Percentiles rank a stretch among this genome's conserved stretches.
Conservation (phyloP, 2,329 filamentous ascomycete species). For the Lecanicillium sp. region DNA sequence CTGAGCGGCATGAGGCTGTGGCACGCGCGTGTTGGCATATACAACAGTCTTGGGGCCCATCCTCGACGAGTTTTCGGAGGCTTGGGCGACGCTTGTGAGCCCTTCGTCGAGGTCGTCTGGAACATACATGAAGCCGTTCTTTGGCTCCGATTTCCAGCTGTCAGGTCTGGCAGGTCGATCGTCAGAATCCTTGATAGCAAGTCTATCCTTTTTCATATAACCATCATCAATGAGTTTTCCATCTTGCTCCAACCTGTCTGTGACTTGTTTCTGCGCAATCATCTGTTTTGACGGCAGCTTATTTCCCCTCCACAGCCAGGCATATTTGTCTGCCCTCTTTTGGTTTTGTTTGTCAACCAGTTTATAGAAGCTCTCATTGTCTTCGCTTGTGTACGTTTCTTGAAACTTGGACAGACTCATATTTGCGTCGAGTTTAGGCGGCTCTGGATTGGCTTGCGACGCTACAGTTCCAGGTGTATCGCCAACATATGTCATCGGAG, state of each 20-base stretch:
- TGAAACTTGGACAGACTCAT: constrained; percentile 84
- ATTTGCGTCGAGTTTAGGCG: constrained; percentile 56
- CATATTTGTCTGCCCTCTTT: constrained; percentile 74
- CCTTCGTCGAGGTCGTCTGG: constrained; percentile 57
- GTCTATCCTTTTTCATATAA: constrained; percentile 41
- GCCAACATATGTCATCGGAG: constrained; percentile 58
- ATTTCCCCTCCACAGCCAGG: constrained; percentile 84
- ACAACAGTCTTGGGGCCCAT: constrained; percentile 70
- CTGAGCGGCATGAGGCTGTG: constrained; percentile 34
- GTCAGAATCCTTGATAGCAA: constrained; percentile 58
- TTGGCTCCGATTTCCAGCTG: constrained; percentile 63
- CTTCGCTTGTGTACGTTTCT: constrained; percentile 89
- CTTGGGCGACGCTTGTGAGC: constrained; percentile 55
- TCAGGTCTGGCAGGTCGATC: constrained; percentile 70
- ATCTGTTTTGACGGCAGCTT: constrained; percentile 77
- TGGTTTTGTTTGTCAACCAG: constrained; percentile 85
- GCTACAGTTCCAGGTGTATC: constrained; percentile 63
- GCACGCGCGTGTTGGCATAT: constrained; percentile 77
- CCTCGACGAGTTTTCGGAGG: constrained; percentile 59
- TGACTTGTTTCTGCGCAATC: constrained; percentile 56
- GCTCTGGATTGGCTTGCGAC: constrained; percentile 26
- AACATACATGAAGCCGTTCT: constrained; percentile 82
- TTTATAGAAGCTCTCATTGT: constrained; percentile 94
- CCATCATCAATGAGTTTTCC: constrained; percentile 46
- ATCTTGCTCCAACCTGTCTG: constrained; percentile 40